Evolutionary conservation across 2,329 filamentous ascomycete genomes (phyloP), one percentile per base, ranked within the genome.

Genomic region (Trichoderma sp.): DNA sequence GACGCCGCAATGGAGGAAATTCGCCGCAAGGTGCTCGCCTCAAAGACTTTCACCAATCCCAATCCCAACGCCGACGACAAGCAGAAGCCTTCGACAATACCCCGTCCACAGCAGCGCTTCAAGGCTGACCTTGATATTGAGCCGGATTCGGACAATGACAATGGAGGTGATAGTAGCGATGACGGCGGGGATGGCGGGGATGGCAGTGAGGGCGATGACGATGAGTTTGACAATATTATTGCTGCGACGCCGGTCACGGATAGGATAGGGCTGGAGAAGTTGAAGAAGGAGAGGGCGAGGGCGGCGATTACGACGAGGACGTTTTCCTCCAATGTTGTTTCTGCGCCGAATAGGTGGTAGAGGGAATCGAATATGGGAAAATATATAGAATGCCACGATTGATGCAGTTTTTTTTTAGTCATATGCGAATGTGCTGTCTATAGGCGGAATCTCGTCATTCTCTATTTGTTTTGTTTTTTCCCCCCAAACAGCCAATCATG

Each of bases 191-290:
- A 93, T 69, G 86, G 32, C 9, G 58, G 25, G 3, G 91, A 93
- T 69, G 86, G 89, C 68, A 84, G 81, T 25, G 87, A 74, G 5
- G 85, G 82, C 10, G 88, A 84, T 17, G 90, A 95, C 64, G 91
- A 91, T 56, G 90, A 93, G 59, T 97, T 98, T 75, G 94, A 98
- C 75, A 90, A 90, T 72, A 96, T 99, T 78, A 97, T 97, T 75
- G 89, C 94, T 73, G 94, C 95, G 0, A 94, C 92, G 3, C 93
- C 93, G 0, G 88, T 96, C 19, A 97, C 94, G 0, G 94, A 97
- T 77, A 87, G 90, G 65, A 92, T 91, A 13, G 94, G 94, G 0
- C 74, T 89, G 67, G 78, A 79, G 2, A 86, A 81, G 76, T 77
- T 89, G 50, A 84, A 88, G 69, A 87, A 84, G 77, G 85, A 88